Base-by-base conservation (phyloP, 2,329 filamentous ascomycete species). In the Hymenoscyphus occultus region DNA sequence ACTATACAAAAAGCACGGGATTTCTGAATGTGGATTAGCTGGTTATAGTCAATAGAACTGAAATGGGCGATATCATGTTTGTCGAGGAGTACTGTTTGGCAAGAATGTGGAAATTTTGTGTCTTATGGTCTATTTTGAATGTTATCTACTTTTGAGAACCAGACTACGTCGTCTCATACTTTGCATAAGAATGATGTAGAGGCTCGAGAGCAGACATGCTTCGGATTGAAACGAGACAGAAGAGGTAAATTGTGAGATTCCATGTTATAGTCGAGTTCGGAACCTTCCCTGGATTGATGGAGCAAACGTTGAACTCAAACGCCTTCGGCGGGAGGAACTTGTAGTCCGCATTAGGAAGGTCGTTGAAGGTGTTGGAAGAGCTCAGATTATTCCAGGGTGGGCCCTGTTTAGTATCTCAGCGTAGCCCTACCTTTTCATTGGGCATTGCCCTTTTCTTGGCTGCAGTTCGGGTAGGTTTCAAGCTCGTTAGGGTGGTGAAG, bases 171-270 rank as follows among this genome's bases (percentile, higher is more conserved):
- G 19, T 54, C 48, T 54, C 48, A 54, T 54, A 54, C 48, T 54
- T 54, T 54, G 48, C 48, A 54, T 54, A 19, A 54, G 19, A 12
- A 54, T 54, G 48, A 54, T 54, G 48, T 54, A 28, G 48, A 35
- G 35, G 35, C 35, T 35, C 19, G 19, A 28, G 10, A 22, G 48
- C n/a, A 22, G 48, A 14, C 19, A 54, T 10, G 48, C 48, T 54
- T 35, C 35, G 35, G 35, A 35, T 35, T 28, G 48, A 54, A 54
- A 54, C 48, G 48, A 54, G 48, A 54, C 48, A 54, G 48, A 19
- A 19, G 45, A 22, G 22, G 19, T 5, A 22, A 54, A 12, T 31
- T 28, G 22, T 54, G 13, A 12, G 10, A 31, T 13, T 54, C 9
- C 9, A 22, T 54, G 19, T 28, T 19, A 51, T 28, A 54, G 48